Evolutionary conservation across 140 eudicot genomes (phyloP), one percentile per base, ranked within the genome.

Genomic region (Stevia rebaudiana): DNA sequence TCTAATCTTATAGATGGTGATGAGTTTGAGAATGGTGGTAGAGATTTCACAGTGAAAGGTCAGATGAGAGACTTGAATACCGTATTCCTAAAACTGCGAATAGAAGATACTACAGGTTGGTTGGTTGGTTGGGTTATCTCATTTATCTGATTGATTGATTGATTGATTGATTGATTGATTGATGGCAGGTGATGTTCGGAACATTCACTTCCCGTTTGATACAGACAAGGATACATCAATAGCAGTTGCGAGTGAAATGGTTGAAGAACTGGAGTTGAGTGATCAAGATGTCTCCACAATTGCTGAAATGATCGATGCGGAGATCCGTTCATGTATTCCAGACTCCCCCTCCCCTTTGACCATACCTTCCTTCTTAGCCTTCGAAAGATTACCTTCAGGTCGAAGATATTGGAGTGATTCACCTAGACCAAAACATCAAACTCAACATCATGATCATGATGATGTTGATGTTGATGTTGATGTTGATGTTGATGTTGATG

Each of bases 241-340:
- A 53, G 95, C 88, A 53, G 99, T 94, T 65, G 99, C 99, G 39
- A 83, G 97, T 74, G 99, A 94, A 83, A 94, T 94, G 99, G 99
- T 94, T 67, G 88, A 94, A 73, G 97, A 94, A 74, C 76, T 94
- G 48, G 90, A 81, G 56, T 77, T 94, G 17, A 85, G 97, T 9
- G 94, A 94, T 74, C 97, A 94, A 67, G 99, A 94, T 31, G 95
- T 86, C 23, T 75, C 99, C 28, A 82, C 86, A 23, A 81, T 88
- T 51, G 94, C 94, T 31, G 94, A 79, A 54, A 85, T 85, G 95
- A 92, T 92, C 17, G 95, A 92, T 65, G 59, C 95, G 6, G 97
- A 88, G 80, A 88, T 94, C 50, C 87, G 79, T 9, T 78, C 88
- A n/a, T 82, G 85, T 70, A 88, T 85, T 71, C 95, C 95, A 16